Conservation (phyloP, 768 basidiomycete species). For the Punctularia strigosozonata region DNA sequence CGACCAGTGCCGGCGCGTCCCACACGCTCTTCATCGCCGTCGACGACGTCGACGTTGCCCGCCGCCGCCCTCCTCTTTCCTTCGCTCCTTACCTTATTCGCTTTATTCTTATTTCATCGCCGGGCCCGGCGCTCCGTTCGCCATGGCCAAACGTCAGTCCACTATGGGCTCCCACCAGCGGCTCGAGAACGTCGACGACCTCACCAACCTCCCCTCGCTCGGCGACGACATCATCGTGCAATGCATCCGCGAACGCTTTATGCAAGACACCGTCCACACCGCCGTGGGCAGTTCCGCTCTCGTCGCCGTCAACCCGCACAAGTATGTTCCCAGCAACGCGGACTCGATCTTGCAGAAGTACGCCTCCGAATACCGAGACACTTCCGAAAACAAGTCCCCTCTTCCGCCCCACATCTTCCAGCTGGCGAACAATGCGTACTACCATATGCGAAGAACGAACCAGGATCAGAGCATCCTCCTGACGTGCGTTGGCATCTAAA, state of each 20-base stretch:
- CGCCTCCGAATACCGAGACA: conserved; percentile 74
- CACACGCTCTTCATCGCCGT: too few relatives aligned
- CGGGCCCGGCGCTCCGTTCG: too few relatives aligned
- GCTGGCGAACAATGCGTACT: conserved; percentile 84
- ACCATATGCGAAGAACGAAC: conserved; percentile 87
- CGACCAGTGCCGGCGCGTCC: too few relatives aligned
- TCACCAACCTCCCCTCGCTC: conserved; percentile 50
- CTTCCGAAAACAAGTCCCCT: conserved; percentile 41
- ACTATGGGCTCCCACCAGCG: conserved; percentile 46
- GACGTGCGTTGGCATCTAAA: conserved; percentile 38
- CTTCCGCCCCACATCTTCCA: conserved; percentile 88
- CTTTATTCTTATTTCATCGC: too few relatives aligned
- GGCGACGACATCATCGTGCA: conserved; percentile 81
- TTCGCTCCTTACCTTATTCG: too few relatives aligned
- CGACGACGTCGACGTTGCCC: too few relatives aligned
- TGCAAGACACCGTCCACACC: conserved; percentile 77
- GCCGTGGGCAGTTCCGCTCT: conserved; percentile 56
- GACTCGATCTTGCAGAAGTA: conserved; percentile 82
- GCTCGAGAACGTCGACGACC: conserved; percentile 63
- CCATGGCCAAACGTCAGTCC: conserved; percentile 34
- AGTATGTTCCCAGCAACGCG: conserved; percentile 73
- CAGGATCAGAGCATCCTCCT: conserved; percentile 89
- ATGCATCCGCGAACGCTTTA: conserved; percentile 78
- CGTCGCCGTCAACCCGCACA: conserved; percentile 89
- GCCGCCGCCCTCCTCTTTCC: too few relatives aligned